Conservation (phyloP, 371 early-diverging fungal genomes). For the Mucor circinelloides region DNA sequence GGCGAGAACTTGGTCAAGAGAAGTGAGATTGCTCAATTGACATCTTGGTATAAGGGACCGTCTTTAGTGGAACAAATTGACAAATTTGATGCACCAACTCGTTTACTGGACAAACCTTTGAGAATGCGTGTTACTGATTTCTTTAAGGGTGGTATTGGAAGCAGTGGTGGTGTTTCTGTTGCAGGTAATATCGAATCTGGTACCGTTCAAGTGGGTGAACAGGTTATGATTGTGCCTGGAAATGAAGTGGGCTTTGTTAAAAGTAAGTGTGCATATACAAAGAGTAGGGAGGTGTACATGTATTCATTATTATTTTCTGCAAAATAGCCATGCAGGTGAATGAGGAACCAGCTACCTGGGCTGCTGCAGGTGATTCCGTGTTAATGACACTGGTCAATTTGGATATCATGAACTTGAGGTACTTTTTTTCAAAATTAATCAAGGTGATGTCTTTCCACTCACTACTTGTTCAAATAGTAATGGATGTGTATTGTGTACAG, state of each 20-base stretch:
- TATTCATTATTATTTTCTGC: background rate
- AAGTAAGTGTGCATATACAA: conserved; percentile 40
- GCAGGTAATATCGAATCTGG: conserved; percentile 90
- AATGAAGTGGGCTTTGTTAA: conserved; percentile 78
- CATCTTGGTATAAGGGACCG: conserved; percentile 73
- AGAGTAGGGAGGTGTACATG: background rate
- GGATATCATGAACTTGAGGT: conserved; percentile 82
- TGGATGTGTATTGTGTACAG: conserved; percentile 81
- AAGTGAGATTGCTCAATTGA: conserved; percentile 31
- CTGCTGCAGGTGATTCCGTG: conserved; percentile 92
- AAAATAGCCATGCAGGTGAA: conserved; percentile 70
- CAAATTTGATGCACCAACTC: conserved; percentile 70
- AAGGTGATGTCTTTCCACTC: no score
- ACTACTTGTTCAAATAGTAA: conserved; percentile 38
- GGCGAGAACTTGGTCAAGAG: conserved; percentile 79
- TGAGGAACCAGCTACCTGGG: conserved; percentile 79
- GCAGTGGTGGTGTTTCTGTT: conserved; percentile 72
- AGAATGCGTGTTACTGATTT: conserved; percentile 84
- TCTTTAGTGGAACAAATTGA: conserved; percentile 68
- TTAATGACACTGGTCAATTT: conserved; percentile 75
- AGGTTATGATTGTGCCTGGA: conserved; percentile 80
- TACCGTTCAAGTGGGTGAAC: conserved; percentile 84
- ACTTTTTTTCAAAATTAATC: conserved; percentile 14
- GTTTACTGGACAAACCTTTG: conserved; percentile 80
- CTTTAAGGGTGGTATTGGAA: conserved; percentile 80